These are phyloP conservation scores for Sclerotinia spermophila DNA, from an alignment of 2,329 filamentous ascomycete species.

Conservation along the genomic window DNA sequence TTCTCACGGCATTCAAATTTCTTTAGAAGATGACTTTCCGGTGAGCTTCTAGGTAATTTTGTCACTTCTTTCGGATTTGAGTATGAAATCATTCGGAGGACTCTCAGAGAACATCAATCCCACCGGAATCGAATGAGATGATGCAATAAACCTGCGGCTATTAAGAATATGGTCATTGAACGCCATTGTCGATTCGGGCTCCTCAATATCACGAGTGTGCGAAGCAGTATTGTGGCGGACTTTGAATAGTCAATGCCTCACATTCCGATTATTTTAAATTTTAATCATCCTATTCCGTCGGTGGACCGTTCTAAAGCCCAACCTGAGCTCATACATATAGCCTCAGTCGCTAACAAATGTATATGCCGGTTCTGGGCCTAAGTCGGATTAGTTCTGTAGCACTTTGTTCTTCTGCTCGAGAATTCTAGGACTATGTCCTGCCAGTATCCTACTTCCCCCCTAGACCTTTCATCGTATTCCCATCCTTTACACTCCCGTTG, in stretches of 20 bases:
- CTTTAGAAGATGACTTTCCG: neutral
- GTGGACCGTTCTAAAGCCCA: neutral
- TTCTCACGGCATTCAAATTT: neutral
- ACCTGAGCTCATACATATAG: neutral
- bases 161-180: neutral
- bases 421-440: no score
- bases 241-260: neutral
- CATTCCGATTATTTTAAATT: neutral
- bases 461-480: no score
- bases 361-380: no score
- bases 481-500: no score
- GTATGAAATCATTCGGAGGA: neutral
- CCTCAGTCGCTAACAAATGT: neutral
- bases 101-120: neutral
- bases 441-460: no score
- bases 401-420: no score
- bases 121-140: neutral
- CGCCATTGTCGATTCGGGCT: neutral
- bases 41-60: neutral
- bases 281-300: neutral
- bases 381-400: neutral
- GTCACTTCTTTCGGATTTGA: no score
- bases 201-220: neutral
- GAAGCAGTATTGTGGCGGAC: no score
- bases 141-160: neutral